Base-by-base conservation (phyloP, 202 grass and related monocot species). In the Digitaria exilis region DNA sequence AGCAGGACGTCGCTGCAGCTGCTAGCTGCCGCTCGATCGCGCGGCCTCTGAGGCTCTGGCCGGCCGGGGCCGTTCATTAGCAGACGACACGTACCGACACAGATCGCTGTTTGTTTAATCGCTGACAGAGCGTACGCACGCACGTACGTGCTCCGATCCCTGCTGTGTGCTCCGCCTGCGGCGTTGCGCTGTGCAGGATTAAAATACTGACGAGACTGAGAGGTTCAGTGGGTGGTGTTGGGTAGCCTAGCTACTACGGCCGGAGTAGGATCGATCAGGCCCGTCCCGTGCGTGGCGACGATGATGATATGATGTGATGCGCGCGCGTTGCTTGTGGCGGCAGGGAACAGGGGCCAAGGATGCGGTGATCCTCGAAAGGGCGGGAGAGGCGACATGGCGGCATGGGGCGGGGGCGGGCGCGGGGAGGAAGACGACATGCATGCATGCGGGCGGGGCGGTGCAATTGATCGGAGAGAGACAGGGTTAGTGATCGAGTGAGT, bases 331-430 rank as follows among this genome's bases (percentile, higher is more conserved):
- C 46, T 24, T 22, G 48, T 11, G 17, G 31, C 49, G 45, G 77
- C 61, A 54, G 48, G 22, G 69, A 37, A 14, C 45, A 9, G 12
- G 51, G 18, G 18, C 26, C 44, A 19, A 28, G 61, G 44, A 51
- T 18, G 30, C 63, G 15, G 46, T n/a, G 63, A 52, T 78, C 35
- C 46, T 45, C 29, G 60, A 35, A 18, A 0, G 30, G 61, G 3
- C 18, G 88, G 13, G 15, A 61, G 18, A 3, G 9, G 25, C 12
- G 57, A 56, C 69, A 87, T 50, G 30, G 22, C 3, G 80, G 80
- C 71, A 82, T 90, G 88, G 89, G 48, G 72, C n/a, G n/a, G n/a
- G n/a, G n/a, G n/a, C 29, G 71, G 30, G 71, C 87, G 76, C 30
- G 44, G 30, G 13, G 56, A 42, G 0, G 63, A 44, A 51, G 56